A percentile compares a stretch with the other conserved stretches of the same genome.
Evolutionary conservation across 1,284 basidiomycete species (phyloP).

Genomic region (Leccinum subrobustum): DNA sequence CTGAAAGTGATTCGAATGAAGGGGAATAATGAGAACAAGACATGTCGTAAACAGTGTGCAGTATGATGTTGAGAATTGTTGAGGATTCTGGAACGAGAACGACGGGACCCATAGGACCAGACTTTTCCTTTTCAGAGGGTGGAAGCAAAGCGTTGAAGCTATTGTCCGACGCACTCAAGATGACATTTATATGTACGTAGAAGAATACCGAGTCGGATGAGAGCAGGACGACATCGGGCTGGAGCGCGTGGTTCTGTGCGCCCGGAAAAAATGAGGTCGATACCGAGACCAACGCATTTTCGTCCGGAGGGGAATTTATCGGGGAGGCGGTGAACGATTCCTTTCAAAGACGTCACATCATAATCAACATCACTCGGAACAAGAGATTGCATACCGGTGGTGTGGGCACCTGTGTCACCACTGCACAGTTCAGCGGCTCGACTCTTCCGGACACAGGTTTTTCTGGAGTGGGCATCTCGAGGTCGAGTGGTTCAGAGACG

Average conservation of each 20-base stretch:
- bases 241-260: slow-evolving; percentile 51
- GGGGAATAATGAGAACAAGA: slow-evolving; percentile 63
- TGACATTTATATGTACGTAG: slow-evolving; percentile 54
- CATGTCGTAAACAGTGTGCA: slow-evolving; percentile 60
- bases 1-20: slow-evolving; percentile 45
- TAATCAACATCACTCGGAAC: slow-evolving; percentile 6
- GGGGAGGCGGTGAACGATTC: slow-evolving; percentile 53
- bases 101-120: slow-evolving; percentile 42
- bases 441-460: slow-evolving; percentile 35
- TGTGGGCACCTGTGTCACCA: slow-evolving; percentile 54
- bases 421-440: slow-evolving; percentile 17
- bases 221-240: slow-evolving; percentile 62
- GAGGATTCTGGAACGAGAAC: slow-evolving; percentile 51
- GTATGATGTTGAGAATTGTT: slow-evolving; percentile 55
- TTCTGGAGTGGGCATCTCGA: slow-evolving; percentile 37
- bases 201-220: slow-evolving; percentile 77
- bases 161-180: slow-evolving; percentile 54
- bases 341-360: slow-evolving; percentile 29
- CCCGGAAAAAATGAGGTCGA: slow-evolving; percentile 78
- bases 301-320: slow-evolving; percentile 37
- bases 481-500: slow-evolving; percentile 53
- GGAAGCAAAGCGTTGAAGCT: slow-evolving; percentile 50
- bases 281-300: slow-evolving; percentile 59
- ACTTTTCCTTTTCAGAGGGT: slow-evolving; percentile 30
- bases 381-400: slow-evolving; percentile 52